These are phyloP conservation scores for Hygrophila difformis DNA, from an alignment of 257 asterid species.

Conservation along the genomic window DNA sequence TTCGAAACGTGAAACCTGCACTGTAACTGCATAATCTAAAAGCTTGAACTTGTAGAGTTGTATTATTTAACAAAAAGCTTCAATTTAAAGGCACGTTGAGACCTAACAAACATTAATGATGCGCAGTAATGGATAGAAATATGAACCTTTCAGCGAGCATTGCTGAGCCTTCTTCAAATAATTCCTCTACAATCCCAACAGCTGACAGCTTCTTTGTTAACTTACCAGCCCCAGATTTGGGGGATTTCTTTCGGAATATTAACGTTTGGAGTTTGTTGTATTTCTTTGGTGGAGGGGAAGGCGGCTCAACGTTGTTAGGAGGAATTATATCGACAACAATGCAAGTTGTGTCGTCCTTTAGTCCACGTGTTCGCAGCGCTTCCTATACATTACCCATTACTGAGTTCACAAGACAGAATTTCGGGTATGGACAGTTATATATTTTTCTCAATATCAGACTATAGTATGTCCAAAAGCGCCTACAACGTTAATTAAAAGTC, in stretches of 20 bases:
- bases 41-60: too few relatives aligned
- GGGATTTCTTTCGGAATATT: constrained; percentile 75
- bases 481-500: too few relatives aligned
- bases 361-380: constrained; percentile 73
- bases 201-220: constrained; percentile 18
- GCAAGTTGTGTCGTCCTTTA: constrained; percentile 95
- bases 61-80: too few relatives aligned
- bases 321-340: constrained; percentile 81
- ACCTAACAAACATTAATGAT: too few relatives aligned
- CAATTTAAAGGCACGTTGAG: too few relatives aligned
- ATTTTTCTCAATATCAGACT: too few relatives aligned
- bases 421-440: too few relatives aligned
- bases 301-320: constrained; percentile 55
- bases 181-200: constrained; percentile 73
- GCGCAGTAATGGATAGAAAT: too few relatives aligned
- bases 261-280: constrained; percentile 59
- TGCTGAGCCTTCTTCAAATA: constrained; percentile 95
- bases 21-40: too few relatives aligned
- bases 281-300: constrained; percentile 45
- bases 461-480: too few relatives aligned
- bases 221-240: constrained; percentile 50
- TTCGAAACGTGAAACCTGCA: too few relatives aligned
- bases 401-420: too few relatives aligned
- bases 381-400: constrained; percentile 63
- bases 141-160: constrained; percentile 75